Evolutionary conservation across 371 early-diverging fungal species (phyloP), one percentile per base, ranked within the genome.

Genomic region (Mucor velutinosus): DNA sequence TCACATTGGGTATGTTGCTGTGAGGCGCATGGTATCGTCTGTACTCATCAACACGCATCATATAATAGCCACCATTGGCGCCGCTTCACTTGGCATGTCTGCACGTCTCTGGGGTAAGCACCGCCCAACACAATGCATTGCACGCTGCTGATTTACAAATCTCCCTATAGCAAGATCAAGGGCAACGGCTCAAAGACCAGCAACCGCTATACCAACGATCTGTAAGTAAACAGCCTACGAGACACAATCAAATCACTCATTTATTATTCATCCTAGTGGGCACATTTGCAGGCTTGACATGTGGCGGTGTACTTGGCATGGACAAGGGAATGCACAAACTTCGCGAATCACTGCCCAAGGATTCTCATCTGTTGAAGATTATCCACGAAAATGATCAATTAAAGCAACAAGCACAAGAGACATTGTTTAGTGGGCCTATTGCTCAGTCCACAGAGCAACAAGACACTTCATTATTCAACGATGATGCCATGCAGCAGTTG

Each of bases 261-360:
- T 12, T 12, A 8, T 12, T 15, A 12, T 33, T 19, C 58, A 17
- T 17, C 39, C 39, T 66, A 81, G 82, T 79, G 60, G 82, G 79
- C 11, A 68, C 69, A 7, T 76, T 79, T 64, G 49, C 70, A 56
- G 82, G 82, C 1, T 55, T 78, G 2, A 57, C 70, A 33, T 69
- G 74, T 60, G 82, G 82, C 3, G 77, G 71, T 11, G 60, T 62
- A 4, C 60, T 81, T 47, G 82, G 82, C 6, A 77, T 76, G 76
- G 71, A 78, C 53, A 78, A 73, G 47, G 79, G 77, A 27, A 79
- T 81, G 82, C 75, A 72, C 23, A 74, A 72, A 57, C 64, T 81
- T 43, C 69, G 76, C 12, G 60, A 69, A 45, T 45, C 66, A 19
- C 63, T 81, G 27, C 79, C 82, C 8, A 27, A 10, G 6, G 72